A percentile compares a stretch with the other conserved stretches of the same genome.
These are phyloP conservation scores for Capsicum pubescens DNA, from an alignment of 257 asterid genomes.

Conservation along the genomic window DNA sequence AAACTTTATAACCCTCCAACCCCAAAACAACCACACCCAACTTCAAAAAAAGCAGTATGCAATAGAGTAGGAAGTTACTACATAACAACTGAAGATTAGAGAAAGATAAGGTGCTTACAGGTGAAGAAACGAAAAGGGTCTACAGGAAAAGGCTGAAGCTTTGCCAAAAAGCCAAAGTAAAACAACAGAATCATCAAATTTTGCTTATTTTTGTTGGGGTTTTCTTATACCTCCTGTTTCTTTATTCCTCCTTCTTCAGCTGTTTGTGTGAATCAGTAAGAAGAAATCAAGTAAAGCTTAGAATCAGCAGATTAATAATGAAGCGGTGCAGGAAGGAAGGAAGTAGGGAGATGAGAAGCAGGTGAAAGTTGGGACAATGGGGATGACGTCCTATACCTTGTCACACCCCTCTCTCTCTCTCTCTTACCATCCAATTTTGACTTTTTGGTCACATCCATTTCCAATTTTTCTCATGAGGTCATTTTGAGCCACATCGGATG, in stretches of 20 bases:
- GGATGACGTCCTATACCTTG: slow-evolving; percentile 29
- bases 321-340: background rate
- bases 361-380: slow-evolving; percentile 12
- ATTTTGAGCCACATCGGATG: too few relatives aligned
- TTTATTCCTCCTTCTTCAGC: background rate
- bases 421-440: slow-evolving; percentile 30
- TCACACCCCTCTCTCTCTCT: slow-evolving; percentile 27
- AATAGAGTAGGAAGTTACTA: slow-evolving; percentile 11
- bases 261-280: slow-evolving; percentile 15
- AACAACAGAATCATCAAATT: slow-evolving; percentile 18
- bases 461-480: background rate
- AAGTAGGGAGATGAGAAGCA: slow-evolving; percentile 18
- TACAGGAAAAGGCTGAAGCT: slow-evolving; percentile 15
- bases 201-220: background rate
- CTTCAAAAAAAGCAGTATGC: background rate
- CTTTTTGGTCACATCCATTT: background rate
- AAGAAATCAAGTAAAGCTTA: background rate
- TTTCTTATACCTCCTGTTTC: background rate
- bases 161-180: slow-evolving; percentile 10
- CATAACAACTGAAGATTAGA: background rate
- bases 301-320: background rate
- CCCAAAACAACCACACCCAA: slow-evolving; percentile 25
- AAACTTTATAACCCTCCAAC: slow-evolving; percentile 1
- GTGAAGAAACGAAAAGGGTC: slow-evolving; percentile 24
- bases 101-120: slow-evolving; percentile 18